Evolutionary conservation across 805 yeast species (phyloP), one percentile per base, ranked within the genome.

Genomic region (Debaryomyces castellii): DNA sequence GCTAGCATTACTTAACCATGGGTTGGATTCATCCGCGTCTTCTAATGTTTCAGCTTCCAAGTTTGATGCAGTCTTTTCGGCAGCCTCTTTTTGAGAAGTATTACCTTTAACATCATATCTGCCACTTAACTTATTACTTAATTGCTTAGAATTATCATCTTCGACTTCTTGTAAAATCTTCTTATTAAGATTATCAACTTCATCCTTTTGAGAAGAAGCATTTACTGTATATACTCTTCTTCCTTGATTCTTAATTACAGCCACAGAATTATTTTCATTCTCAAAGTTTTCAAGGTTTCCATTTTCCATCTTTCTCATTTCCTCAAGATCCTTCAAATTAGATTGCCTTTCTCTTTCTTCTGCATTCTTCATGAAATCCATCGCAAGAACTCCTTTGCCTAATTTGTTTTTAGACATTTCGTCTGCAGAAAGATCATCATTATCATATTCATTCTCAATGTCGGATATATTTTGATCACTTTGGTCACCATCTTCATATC

Each of bases 311-410:
- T 52, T 60, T 51, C 78, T 78, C 45, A 89, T 59, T 40, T 72
- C 70, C 48, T 73, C 77, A 36, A 82, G 62, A 25, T 77, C 76
- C 47, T 74, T 73, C 42, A 73, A 65, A 62, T 89, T 91, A 36
- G 76, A 81, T 44, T 77, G 74, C 47, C 74, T 77, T 50, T 81
- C 79, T 52, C 83, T 77, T 45, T 82, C 83, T 50, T 85, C 96
- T 1, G 98, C 98, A 49, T 85, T 86, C 53, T 77, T 84, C 98
- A 92, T 92, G 64, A 92, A 92, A 53, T 91, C 96, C 98, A 94
- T 94, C 40, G 83, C 85, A 77, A 92, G 69, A 17, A 92, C 84
- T 45, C 98, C 97, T 64, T 91, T 92, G 17, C 94, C 91, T n/a
- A 83, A 63, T 38, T 72, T 76, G 8, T 49, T 50, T 20, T 62